Evolutionary conservation across 768 basidiomycete genomes (phyloP).

Genomic region (Calocera cornea): DNA sequence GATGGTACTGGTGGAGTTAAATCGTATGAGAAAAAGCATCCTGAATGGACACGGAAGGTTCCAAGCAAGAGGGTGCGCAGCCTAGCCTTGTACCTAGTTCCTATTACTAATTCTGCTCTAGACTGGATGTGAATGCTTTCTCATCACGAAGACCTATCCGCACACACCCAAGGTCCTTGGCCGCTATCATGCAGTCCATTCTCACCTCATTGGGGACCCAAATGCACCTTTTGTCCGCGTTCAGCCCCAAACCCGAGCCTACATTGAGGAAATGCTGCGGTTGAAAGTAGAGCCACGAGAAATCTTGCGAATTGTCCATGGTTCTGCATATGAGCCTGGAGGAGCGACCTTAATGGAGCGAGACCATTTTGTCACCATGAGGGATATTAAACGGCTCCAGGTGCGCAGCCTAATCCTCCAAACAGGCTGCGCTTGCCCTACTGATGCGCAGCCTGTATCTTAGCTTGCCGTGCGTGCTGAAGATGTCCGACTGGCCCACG

Average conservation of each 20-base stretch:
- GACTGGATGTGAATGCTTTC: neutral
- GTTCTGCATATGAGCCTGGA: neutral
- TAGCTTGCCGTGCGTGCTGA: neutral
- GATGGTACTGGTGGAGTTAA: neutral
- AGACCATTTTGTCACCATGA: neutral
- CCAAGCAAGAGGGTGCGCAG: neutral
- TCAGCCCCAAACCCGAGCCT: neutral
- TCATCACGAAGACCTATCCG: neutral
- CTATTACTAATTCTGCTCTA: neutral
- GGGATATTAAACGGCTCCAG: neutral
- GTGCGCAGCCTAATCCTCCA: neutral
- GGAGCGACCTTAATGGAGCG: neutral
- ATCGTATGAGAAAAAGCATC: neutral
- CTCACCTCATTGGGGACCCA: neutral
- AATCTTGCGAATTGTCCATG: neutral
- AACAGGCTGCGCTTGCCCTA: neutral
- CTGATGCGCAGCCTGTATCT: neutral
- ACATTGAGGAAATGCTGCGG: neutral
- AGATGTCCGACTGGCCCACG: neutral
- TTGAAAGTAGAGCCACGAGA: neutral
- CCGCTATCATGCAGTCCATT: neutral
- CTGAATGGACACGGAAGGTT: neutral
- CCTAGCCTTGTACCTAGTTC: neutral
- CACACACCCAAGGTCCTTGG: neutral
- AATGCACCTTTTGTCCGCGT: neutral